Conservation (phyloP, 2,329 filamentous ascomycete species). For the Paraconiothyrium brasiliense region DNA sequence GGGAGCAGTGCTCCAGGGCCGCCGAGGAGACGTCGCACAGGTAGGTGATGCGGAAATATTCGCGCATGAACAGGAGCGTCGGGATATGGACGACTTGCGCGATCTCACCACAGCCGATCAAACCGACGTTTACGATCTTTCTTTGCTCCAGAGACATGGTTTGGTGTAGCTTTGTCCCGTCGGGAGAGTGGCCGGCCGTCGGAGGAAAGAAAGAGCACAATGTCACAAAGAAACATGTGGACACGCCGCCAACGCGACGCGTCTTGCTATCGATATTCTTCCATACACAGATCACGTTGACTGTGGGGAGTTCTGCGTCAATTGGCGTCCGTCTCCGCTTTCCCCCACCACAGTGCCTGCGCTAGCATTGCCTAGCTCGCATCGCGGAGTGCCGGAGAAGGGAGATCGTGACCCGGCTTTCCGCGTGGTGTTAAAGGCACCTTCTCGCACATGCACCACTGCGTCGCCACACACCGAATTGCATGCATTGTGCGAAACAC, state of each 20-base stretch:
- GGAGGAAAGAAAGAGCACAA: too few species aligned
- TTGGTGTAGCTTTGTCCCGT: neutral
- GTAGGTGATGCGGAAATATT: slow-evolving; percentile 58
- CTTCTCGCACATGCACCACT: too few species aligned
- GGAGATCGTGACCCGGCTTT: neutral
- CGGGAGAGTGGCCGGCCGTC: neutral
- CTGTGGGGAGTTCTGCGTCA: neutral
- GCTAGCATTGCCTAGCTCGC: neutral
- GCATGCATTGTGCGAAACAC: too few species aligned
- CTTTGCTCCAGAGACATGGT: neutral
- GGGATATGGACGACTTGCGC: slow-evolving; percentile 65
- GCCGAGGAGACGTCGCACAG: slow-evolving; percentile 63
- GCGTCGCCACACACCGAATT: too few species aligned
- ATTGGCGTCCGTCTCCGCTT: too few species aligned
- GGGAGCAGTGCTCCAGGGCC: slow-evolving; percentile 52
- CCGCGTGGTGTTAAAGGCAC: neutral
- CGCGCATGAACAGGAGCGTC: slow-evolving; percentile 50
- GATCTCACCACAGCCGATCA: slow-evolving; percentile 46
- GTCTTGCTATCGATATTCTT: neutral
- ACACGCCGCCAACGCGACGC: neutral
- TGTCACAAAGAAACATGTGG: neutral
- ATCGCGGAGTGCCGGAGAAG: neutral
- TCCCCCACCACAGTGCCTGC: too few species aligned
- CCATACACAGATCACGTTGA: neutral
- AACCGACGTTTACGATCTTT: slow-evolving; percentile 10